Base-by-base conservation (phyloP, 2,329 filamentous ascomycete species). In the Cladophialophora carrionii region DNA sequence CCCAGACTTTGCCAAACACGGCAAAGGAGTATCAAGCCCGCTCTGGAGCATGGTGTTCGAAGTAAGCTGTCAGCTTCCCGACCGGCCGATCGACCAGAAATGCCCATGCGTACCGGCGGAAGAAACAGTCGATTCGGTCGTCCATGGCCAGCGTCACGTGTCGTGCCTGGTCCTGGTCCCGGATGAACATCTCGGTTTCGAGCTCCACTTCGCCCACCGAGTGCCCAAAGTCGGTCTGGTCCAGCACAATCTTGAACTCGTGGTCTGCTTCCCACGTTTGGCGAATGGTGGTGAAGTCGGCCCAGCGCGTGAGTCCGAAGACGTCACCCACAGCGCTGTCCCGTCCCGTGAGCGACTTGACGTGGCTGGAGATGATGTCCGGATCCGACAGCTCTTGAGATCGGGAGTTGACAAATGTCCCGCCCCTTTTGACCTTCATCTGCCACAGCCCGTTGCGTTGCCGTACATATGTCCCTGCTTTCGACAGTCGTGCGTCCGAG, bases 371-470 rank as follows among this genome's bases (percentile, higher is more conserved):
- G 4, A 58, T 58, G 37, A 20, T 20, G 6, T 31, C 41, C 10
- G n/a, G 12, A 26, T 58, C 56, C 29, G 20, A 48, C 2, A 49
- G 2, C 20, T 58, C 56, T 20, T 58, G 12, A 31, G n/a, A 49
- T 2, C 29, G 56, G 49, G 56, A 58, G 32, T 58, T 58, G 24
- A 43, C 49, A 24, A 31, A 49, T 8, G 4, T 32, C 3, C 56
- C 56, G 1, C 56, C 56, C 32, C 56, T 49, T 58, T 24, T 58
- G 41, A 58, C 32, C 22, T 58, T 58, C 32, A 41, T 58, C n/a
- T 58, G 56, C 56, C 56, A 58, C 14, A 32, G 12, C 3, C 12
- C 37, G n/a, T 58, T 22, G 29, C 56, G 29, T 43, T 49, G 56
- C 24, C 56, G 29, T 3, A 58, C 4, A 12, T 24, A 58, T 4